Percentiles rank a stretch among this genome's conserved stretches.
Conservation (phyloP, 352 stramenopile species). For the Elongisporangium senticosum region DNA sequence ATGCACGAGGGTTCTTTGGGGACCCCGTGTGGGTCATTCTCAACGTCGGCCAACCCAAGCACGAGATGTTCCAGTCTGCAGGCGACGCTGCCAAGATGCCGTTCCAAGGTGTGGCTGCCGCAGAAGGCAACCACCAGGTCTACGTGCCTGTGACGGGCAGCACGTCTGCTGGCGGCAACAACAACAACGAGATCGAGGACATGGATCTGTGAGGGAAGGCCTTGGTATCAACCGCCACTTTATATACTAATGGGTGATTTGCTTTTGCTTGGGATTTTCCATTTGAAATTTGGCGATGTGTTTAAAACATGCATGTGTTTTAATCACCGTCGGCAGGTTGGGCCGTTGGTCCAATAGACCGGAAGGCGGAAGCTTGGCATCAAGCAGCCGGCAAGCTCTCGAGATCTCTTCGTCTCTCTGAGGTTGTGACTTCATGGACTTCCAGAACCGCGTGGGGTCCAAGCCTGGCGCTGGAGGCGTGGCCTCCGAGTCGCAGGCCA, state of each 20-base stretch:
- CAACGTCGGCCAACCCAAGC: constrained; percentile 37
- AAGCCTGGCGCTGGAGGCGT: constrained; percentile 78
- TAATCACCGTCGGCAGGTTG: not conserved
- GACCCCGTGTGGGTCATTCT: constrained; percentile 76
- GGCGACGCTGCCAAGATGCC: constrained; percentile 8
- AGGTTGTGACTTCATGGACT: constrained; percentile 48
- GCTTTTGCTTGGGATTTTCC: not conserved
- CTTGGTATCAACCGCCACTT: not conserved
- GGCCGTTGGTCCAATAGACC: not conserved
- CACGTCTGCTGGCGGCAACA: constrained; percentile 5
- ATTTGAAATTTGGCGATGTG: not conserved
- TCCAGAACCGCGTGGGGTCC: constrained; percentile 81
- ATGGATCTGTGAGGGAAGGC: constrained; percentile 10
- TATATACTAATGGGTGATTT: not conserved
- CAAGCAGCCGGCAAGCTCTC: not conserved
- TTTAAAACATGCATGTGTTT: not conserved
- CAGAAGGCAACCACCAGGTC: not conserved
- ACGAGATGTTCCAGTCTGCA: constrained; percentile 12
- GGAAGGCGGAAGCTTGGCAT: not conserved
- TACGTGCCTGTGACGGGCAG: not conserved
- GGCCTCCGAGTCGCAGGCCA: constrained; percentile 67
- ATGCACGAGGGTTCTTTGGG: constrained; percentile 58
- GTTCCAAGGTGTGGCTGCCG: constrained; percentile 5
- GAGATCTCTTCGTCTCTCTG: not conserved
- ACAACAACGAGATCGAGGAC: constrained; percentile 14